Percentiles rank a stretch among this genome's conserved stretches.
Conservation (phyloP, 306 rosid species). For the Begonia loranthoides region DNA sequence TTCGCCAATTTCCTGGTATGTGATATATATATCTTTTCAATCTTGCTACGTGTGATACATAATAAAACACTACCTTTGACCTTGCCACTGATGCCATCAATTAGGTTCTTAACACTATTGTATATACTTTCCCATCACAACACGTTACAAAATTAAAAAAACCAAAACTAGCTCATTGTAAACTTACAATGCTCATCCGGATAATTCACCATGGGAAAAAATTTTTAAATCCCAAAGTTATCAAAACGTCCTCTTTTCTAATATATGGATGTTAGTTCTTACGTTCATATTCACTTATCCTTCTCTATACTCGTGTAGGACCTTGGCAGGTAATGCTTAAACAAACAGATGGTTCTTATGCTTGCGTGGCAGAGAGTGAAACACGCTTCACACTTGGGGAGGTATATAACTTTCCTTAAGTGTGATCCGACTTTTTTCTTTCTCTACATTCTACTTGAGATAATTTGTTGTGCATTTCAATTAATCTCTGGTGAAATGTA, state of each 20-base stretch:
- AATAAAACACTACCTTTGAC: too few species aligned
- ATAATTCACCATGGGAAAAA: too few species aligned
- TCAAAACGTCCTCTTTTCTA: too few species aligned
- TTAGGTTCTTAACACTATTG: too few species aligned
- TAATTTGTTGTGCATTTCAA: conserved; percentile 6
- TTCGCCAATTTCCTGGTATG: conserved; percentile 91
- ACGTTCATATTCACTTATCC: conserved; percentile 3
- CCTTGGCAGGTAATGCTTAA: conserved; percentile 99
- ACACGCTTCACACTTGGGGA: conserved; percentile 83
- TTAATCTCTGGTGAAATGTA: conserved; percentile 26
- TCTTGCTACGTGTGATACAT: too few species aligned
- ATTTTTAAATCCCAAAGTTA: too few species aligned
- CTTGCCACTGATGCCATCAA: too few species aligned
- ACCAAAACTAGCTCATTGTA: too few species aligned
- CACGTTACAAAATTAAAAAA: too few species aligned
- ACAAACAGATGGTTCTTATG: conserved; percentile 86
- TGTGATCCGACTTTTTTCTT: conserved; percentile 14
- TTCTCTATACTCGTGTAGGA: conserved; percentile 33
- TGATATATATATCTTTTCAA: conserved; percentile 7
- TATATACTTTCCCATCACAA: too few species aligned
- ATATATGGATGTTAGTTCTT: too few species aligned
- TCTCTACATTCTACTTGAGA: conserved; percentile 2
- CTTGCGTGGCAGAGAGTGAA: conserved; percentile 89
- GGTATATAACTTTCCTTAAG: conserved; percentile 25
- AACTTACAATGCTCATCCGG: too few species aligned